Evolutionary conservation across 352 stramenopile genomes (phyloP).

Genomic region (Globisporangium rhizosaccharum): DNA sequence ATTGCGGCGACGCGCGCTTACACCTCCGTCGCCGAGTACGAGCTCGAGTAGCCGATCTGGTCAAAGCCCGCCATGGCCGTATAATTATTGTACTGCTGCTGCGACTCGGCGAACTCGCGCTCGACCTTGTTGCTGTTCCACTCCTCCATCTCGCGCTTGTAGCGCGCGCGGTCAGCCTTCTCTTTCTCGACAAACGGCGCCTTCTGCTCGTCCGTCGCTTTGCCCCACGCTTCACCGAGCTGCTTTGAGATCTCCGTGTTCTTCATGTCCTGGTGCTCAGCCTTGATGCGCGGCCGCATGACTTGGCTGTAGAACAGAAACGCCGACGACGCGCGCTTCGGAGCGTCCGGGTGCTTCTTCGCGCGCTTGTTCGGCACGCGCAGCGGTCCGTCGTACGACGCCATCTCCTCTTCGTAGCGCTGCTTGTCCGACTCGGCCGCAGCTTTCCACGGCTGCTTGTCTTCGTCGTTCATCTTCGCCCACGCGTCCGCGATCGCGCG

Average conservation of each 20-base stretch:
- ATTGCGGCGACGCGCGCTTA: slow-evolving; percentile 14
- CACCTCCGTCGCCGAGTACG: slow-evolving; percentile 69
- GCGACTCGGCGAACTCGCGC: slow-evolving; percentile 76
- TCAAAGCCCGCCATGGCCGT: slow-evolving; percentile 77
- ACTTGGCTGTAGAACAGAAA: slow-evolving; percentile 94
- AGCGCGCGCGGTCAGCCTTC: slow-evolving; percentile 85
- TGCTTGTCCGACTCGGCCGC: slow-evolving; percentile 91
- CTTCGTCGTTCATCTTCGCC: slow-evolving; percentile 86
- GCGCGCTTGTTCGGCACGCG: slow-evolving; percentile 91
- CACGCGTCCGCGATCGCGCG: slow-evolving; percentile 88
- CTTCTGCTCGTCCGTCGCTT: slow-evolving; percentile 89
- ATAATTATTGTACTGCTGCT: slow-evolving; percentile 82
- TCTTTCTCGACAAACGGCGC: slow-evolving; percentile 91
- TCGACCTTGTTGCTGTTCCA: slow-evolving; percentile 86
- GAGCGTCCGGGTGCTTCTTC: slow-evolving; percentile 93
- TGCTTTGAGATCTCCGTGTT: slow-evolving; percentile 95
- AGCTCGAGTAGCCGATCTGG: slow-evolving; percentile 66
- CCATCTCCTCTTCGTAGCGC: slow-evolving; percentile 92
- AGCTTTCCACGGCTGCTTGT: slow-evolving; percentile 92
- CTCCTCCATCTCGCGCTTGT: slow-evolving; percentile 92
- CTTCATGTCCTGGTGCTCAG: slow-evolving; percentile 91
- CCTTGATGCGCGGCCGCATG: slow-evolving; percentile 87
- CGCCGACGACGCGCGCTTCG: slow-evolving; percentile 91
- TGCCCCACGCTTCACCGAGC: slow-evolving; percentile 90
- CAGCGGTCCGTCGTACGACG: slow-evolving; percentile 88